Evolutionary conservation across 495 filamentous ascomycete species (phyloP).

Genomic region (Achaetomiella virescens): DNA sequence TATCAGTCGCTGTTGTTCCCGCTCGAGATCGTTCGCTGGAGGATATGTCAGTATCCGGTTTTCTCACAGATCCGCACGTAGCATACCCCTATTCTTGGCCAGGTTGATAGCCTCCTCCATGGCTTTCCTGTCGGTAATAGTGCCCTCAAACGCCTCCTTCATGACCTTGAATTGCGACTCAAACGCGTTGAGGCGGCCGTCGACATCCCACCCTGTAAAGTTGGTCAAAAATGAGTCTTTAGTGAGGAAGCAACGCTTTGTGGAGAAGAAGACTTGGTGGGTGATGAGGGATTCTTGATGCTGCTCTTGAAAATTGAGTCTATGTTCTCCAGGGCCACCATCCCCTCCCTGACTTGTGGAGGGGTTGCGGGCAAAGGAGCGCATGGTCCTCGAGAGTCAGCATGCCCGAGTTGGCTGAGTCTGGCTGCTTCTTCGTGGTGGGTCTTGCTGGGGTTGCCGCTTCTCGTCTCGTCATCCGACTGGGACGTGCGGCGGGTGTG

Average conservation of each 20-base stretch:
- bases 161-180: constrained; percentile 56
- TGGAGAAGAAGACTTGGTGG: constrained; percentile 33
- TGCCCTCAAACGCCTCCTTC: constrained; percentile 54
- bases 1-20: constrained; percentile 49
- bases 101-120: constrained; percentile 63
- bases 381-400: not conserved
- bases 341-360: not conserved
- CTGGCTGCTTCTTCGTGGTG: constrained; percentile 12
- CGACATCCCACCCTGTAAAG: constrained; percentile 65
- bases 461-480: constrained; percentile 14
- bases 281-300: constrained; percentile 13
- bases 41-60: constrained; percentile 8
- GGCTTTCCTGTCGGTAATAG: constrained; percentile 53
- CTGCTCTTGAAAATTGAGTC: constrained; percentile 19
- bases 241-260: constrained; percentile 53
- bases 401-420: constrained; percentile 9
- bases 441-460: not conserved
- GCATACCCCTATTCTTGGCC: constrained; percentile 68
- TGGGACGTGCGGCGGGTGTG: constrained; percentile 6
- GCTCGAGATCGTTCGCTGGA: constrained; percentile 63
- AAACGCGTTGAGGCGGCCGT: constrained; percentile 58
- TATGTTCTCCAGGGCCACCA: constrained; percentile 12
- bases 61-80: no score
- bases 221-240: constrained; percentile 60
- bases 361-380: constrained; percentile 18